phyloP scores from a whole-genome alignment of 2,329 filamentous ascomycete species.

The Pestalotiopsis sp. region DNA sequence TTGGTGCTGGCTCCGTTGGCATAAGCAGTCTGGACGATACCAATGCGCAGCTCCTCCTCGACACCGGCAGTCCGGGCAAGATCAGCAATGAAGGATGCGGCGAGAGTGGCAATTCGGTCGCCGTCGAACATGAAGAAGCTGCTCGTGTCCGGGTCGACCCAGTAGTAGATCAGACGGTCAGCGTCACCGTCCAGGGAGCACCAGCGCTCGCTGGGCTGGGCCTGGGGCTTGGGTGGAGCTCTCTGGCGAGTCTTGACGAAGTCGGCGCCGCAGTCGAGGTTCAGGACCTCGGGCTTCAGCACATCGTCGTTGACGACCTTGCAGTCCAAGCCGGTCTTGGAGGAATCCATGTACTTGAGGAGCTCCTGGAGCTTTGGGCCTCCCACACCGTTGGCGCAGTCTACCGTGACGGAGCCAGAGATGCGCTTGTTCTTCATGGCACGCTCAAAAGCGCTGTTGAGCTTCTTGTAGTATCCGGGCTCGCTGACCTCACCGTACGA shows the following conservation, averaged over 20 bases:
- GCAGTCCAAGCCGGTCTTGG: constrained; percentile 74
- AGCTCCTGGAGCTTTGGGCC: constrained; percentile 88
- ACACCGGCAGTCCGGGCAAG: constrained; percentile 81
- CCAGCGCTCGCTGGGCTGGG: constrained; percentile 74
- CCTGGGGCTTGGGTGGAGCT: constrained; percentile 81
- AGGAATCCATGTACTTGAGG: constrained; percentile 76
- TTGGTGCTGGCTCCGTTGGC: constrained; percentile 94
- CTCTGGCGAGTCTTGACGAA: constrained; percentile 97
- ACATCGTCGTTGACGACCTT: constrained; percentile 93
- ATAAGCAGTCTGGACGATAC: constrained; percentile 96
- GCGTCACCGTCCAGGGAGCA: constrained; percentile 95
- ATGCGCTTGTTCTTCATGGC: constrained; percentile 79
- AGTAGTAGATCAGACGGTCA: constrained; percentile 95
- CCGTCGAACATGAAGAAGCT: constrained; percentile 91
- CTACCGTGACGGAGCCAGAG: constrained; percentile 76
- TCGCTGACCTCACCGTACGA: constrained; percentile 90
- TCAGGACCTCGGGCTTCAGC: constrained; percentile 84
- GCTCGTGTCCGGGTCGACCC: constrained; percentile 73
- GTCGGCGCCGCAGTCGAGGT: constrained; percentile 93
- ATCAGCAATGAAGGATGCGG: constrained; percentile 90
- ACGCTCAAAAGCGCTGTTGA: constrained; percentile 79
- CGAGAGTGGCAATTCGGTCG: constrained; percentile 93
- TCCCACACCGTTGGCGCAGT: constrained; percentile 96
- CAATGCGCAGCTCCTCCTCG: constrained; percentile 80
- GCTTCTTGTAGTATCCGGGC: constrained; percentile 92